Evolutionary conservation across 2,329 filamentous ascomycete species (phyloP).

Genomic region (Aspergillus persii): DNA sequence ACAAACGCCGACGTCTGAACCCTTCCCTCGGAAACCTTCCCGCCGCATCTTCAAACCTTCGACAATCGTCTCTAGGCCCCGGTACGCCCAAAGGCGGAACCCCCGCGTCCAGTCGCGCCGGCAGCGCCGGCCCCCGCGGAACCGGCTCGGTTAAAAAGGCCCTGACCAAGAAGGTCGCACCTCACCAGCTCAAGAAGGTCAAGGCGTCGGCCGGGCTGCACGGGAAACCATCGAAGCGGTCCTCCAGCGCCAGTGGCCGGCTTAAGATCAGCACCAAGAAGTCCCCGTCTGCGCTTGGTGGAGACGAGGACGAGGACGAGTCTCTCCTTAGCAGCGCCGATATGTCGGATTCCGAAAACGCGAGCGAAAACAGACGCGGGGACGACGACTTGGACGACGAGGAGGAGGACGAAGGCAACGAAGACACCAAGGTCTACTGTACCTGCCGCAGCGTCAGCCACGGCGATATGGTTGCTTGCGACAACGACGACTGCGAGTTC

Average conservation of each 20-base stretch:
- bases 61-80: slow-evolving; percentile 61
- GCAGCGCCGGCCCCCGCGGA: slow-evolving; percentile 56
- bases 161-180: slow-evolving; percentile 54
- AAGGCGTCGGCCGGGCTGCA: slow-evolving; percentile 29
- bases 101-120: slow-evolving; percentile 52
- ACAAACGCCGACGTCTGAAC: slow-evolving; percentile 59
- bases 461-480: slow-evolving; percentile 67
- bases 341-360: slow-evolving; percentile 47
- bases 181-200: slow-evolving; percentile 49
- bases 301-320: slow-evolving; percentile 52
- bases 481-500: slow-evolving; percentile 62
- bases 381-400: slow-evolving; percentile 47
- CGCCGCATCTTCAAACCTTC: slow-evolving; percentile 53
- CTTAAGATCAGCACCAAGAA: slow-evolving; percentile 41
- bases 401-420: slow-evolving; percentile 51
- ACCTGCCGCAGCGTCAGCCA: slow-evolving; percentile 65
- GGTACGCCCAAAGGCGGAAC: slow-evolving; percentile 63
- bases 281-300: slow-evolving; percentile 39
- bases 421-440: slow-evolving; percentile 63
- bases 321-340: slow-evolving; percentile 53
- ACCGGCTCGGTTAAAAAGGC: slow-evolving; percentile 44
- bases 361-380: slow-evolving; percentile 25
- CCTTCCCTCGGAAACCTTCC: slow-evolving; percentile 54
- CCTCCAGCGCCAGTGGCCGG: slow-evolving; percentile 40
- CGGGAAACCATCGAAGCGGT: slow-evolving; percentile 42